phyloP scores from a whole-genome alignment of 768 basidiomycete genomes.

The Auricularia auricula-judae region DNA sequence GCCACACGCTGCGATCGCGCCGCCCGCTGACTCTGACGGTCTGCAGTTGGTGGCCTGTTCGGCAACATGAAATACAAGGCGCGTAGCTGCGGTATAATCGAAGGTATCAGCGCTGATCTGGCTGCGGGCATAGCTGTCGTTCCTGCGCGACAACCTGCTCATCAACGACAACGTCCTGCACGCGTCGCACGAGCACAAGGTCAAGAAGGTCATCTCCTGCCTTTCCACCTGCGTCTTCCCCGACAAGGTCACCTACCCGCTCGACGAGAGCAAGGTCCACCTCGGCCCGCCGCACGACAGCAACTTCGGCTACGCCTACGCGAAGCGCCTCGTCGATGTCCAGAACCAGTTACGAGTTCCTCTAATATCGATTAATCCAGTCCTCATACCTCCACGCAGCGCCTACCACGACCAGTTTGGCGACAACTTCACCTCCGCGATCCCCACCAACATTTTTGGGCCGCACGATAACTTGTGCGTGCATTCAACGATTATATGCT shows the following conservation, averaged over 20 bases:
- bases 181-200: conserved; percentile 50
- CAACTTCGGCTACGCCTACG: conserved; percentile 95
- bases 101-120: background rate
- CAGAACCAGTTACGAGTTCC: conserved; percentile 67
- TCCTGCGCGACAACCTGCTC: conserved; percentile 87
- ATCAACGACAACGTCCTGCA: conserved; percentile 94
- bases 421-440: conserved; percentile 90
- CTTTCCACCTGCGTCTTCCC: conserved; percentile 97
- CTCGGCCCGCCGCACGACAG: conserved; percentile 84
- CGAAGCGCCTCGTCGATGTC: conserved; percentile 91
- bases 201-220: conserved; percentile 81
- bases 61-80: conserved; percentile 94
- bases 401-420: conserved; percentile 96
- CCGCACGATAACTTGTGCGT: conserved; percentile 85
- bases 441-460: conserved; percentile 96
- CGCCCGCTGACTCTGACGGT: background rate
- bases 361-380: background rate
- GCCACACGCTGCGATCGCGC: conserved; percentile 12
- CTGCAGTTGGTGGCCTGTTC: conserved; percentile 83
- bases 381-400: conserved; percentile 27
- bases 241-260: conserved; percentile 86
- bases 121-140: conserved; percentile 48
- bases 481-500: background rate
- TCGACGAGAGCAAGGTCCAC: conserved; percentile 90
- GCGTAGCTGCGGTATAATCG: conserved; percentile 4